These are phyloP conservation scores for Ascoidea rubescens DNA, from an alignment of 805 yeast species.

Conservation along the genomic window DNA sequence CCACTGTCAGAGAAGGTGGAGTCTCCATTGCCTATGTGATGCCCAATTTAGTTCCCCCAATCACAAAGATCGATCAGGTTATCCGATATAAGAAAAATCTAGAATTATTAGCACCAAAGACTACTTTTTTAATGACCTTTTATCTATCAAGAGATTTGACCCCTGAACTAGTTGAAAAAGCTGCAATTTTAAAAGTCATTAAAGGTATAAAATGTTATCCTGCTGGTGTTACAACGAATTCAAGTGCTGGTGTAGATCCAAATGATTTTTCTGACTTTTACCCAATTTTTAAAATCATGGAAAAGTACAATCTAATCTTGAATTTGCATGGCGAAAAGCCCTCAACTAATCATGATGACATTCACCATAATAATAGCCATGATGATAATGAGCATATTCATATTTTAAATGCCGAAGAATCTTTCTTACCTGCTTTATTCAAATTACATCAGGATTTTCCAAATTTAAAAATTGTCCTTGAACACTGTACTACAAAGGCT, in stretches of 20 bases:
- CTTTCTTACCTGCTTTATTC: conserved; percentile 76
- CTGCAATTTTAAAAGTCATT: conserved; percentile 54
- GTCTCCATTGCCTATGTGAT: conserved; percentile 81
- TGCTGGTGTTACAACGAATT: conserved; percentile 98
- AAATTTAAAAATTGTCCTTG: conserved; percentile 69
- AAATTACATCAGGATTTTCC: conserved; percentile 79
- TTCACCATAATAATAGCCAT: neutral
- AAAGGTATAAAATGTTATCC: conserved; percentile 95
- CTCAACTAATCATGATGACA: conserved; percentile 21
- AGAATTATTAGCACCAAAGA: conserved; percentile 55
- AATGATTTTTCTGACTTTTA: conserved; percentile 82
- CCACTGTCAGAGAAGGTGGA: conserved; percentile 86
- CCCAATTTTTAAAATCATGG: conserved; percentile 83
- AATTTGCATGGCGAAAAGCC: conserved; percentile 97
- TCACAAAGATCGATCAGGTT: conserved; percentile 64
- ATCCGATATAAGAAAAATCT: conserved; percentile 52
- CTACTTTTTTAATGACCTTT: conserved; percentile 85
- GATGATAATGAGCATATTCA: conserved; percentile 40
- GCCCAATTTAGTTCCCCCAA: conserved; percentile 94
- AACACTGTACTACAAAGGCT: conserved; percentile 87
- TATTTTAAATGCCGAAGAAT: conserved; percentile 87
- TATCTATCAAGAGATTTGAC: conserved; percentile 69
- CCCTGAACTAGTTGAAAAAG: conserved; percentile 72
- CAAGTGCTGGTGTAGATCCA: conserved; percentile 83
- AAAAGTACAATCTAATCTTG: conserved; percentile 59